Base-by-base conservation (phyloP, 805 yeast genomes). In the Nakazawaea populi region DNA sequence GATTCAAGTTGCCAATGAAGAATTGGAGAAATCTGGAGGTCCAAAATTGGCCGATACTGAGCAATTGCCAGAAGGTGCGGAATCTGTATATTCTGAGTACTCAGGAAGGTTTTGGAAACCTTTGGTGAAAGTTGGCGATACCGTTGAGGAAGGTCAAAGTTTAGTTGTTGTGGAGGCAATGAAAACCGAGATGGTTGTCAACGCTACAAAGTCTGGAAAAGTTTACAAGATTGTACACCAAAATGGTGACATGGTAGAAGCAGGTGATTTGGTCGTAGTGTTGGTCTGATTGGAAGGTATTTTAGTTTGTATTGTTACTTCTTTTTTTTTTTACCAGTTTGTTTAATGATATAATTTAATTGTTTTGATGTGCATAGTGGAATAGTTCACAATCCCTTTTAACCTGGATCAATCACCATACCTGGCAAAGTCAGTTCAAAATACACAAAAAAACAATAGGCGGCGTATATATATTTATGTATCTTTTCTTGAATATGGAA, bases 41-140 rank as follows among this genome's bases (percentile, higher is more conserved):
- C 69, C 71, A 11, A 73, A 72, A 37, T 68, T 67, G 34, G 72
- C 63, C 12, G 76, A 75, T 43, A 75, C 67, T 12, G 87, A 83
- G 47, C 72, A 74, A 52, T 87, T 79, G 62, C 82, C 88, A 32
- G 97, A 89, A 47, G 79, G 76, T 61, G 94, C 96, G 6, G 88
- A 83, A 61, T 64, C 87, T 72, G 88, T 91, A 18, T 91, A 91
- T 64, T 90, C 97, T 27, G 97, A 94, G 66, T 94, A 83, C 65
- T 87, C 96, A n/a, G 99, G 98, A 51, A 77, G 98, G 58, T 90
- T 87, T 77, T 92, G 99, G 99, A 92, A 94, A 68, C 81, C 95
- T 1, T 71, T 90, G 57, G 95, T 86, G 31, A 70, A 75, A 52
- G 91, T 77, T 44, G 97, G 97, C 28, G 94, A 87, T 59, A 68